Percentiles rank a stretch among this genome's conserved stretches.
Evolutionary conservation across 805 yeast species (phyloP).

Genomic region (Wickerhamomyces canadensis): DNA sequence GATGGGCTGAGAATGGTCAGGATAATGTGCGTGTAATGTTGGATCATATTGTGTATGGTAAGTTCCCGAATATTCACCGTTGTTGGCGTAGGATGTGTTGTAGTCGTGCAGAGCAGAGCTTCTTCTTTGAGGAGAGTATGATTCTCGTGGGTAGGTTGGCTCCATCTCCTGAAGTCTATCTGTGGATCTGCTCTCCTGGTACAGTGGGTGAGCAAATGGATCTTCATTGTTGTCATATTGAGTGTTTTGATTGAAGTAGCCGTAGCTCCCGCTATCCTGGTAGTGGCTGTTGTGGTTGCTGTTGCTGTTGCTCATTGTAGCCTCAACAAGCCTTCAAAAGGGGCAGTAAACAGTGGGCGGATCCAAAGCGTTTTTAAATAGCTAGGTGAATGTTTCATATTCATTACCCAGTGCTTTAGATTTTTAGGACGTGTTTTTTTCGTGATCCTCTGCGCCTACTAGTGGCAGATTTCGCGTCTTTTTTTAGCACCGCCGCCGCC

Average conservation of each 20-base stretch:
- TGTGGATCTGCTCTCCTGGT: slow-evolving; percentile 9
- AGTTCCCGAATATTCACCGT: slow-evolving; percentile 1
- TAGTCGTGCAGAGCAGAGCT: slow-evolving; percentile 4
- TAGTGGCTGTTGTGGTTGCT: neutral
- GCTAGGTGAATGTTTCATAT: too few relatives aligned
- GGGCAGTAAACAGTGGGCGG: neutral
- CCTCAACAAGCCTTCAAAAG: neutral
- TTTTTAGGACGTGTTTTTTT: too few relatives aligned
- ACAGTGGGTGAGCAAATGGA: slow-evolving; percentile 8
- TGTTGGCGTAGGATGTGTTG: slow-evolving; percentile 1
- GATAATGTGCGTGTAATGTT: slow-evolving; percentile 1
- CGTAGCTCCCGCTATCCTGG: slow-evolving; percentile 3
- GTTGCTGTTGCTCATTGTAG: neutral
- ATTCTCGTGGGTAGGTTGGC: slow-evolving; percentile 12
- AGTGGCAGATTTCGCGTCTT: too few relatives aligned
- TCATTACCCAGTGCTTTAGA: too few relatives aligned
- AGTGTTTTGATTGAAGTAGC: slow-evolving; percentile 5
- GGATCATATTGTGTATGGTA: slow-evolving; percentile 9
- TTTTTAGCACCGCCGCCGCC: too few relatives aligned
- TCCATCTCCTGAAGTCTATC: slow-evolving; percentile 14
- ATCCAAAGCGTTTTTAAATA: too few relatives aligned
- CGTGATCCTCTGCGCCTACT: too few relatives aligned
- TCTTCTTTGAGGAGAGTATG: slow-evolving; percentile 12
- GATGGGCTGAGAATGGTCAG: neutral
- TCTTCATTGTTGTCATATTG: slow-evolving; percentile 6